Conservation (phyloP, 2,329 filamentous ascomycete genomes). For the Cadophora gregata region DNA sequence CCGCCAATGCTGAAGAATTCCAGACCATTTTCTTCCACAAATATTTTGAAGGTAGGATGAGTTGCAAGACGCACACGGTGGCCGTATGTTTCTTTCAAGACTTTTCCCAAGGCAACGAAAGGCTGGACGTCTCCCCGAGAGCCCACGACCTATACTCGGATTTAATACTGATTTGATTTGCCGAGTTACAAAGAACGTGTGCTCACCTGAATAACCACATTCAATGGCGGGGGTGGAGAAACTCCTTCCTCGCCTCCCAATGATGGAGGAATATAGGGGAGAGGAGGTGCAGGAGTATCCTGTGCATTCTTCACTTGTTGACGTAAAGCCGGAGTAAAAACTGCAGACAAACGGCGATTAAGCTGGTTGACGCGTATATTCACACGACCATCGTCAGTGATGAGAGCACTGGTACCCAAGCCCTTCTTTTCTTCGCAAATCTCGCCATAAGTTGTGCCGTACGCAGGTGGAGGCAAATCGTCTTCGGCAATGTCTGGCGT, state of each 20-base stretch:
- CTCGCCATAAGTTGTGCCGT: slow-evolving; percentile 61
- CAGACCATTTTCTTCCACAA: slow-evolving; percentile 72
- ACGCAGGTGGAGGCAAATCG: slow-evolving; percentile 55
- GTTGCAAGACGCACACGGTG: slow-evolving; percentile 78
- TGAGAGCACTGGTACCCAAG: slow-evolving; percentile 64
- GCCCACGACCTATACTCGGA: slow-evolving; percentile 54
- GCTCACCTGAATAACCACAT: slow-evolving; percentile 73
- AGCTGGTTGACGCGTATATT: slow-evolving; percentile 81
- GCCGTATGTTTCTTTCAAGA: slow-evolving; percentile 66
- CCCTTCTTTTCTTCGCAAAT: slow-evolving; percentile 66
- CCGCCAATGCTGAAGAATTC: slow-evolving; percentile 80
- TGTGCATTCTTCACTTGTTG: slow-evolving; percentile 51
- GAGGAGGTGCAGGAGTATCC: slow-evolving; percentile 61
- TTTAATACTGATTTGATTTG: too few species aligned
- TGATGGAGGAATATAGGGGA: slow-evolving; percentile 73
- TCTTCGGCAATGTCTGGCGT: neutral
- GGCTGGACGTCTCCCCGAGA: slow-evolving; percentile 79
- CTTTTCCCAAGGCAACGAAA: slow-evolving; percentile 73
- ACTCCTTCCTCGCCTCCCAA: slow-evolving; percentile 69
- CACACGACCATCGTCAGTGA: slow-evolving; percentile 77
- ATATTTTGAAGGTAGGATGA: slow-evolving; percentile 69
- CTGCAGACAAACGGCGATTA: slow-evolving; percentile 66
- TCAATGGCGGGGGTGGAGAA: slow-evolving; percentile 62
- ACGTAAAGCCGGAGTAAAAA: slow-evolving; percentile 70
- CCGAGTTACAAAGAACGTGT: neutral